A percentile compares a stretch with the other conserved stretches of the same genome.
Evolutionary conservation across 257 asterid species (phyloP).

Genomic region (Solanum infundibuliforme): DNA sequence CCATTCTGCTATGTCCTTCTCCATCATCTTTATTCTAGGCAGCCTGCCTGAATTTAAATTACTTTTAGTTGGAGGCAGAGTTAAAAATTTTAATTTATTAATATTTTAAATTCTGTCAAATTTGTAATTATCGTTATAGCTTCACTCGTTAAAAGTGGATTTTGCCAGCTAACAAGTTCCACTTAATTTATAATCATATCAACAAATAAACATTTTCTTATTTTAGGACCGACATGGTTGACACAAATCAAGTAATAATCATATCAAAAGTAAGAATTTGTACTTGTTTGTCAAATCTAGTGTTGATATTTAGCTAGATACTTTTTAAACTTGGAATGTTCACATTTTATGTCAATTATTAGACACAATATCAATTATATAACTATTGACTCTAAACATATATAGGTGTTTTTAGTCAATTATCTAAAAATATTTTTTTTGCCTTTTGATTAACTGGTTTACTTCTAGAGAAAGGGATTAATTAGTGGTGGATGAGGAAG

Average conservation of each 20-base stretch:
- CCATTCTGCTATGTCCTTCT: no score
- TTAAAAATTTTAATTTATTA: accelerated
- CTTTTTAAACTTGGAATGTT: neutral
- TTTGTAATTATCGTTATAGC: neutral
- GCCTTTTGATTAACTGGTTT: neutral
- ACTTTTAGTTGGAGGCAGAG: neutral
- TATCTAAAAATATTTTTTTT: neutral
- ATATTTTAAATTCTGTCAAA: neutral
- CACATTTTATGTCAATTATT: neutral
- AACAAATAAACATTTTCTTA: neutral
- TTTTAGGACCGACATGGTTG: neutral
- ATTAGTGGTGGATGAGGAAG: neutral
- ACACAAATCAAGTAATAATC: neutral
- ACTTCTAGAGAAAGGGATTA: neutral
- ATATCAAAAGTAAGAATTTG: neutral
- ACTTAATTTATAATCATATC: neutral
- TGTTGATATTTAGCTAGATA: neutral
- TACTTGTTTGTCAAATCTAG: neutral
- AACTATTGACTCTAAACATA: neutral
- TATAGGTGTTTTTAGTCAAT: neutral
- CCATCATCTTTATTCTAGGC: no score
- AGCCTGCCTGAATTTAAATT: no score
- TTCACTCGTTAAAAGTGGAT: neutral
- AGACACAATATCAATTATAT: neutral
- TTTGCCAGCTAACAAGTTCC: neutral